Conservation (phyloP, 2,329 filamentous ascomycete genomes). For the Aspergillus ruber region DNA sequence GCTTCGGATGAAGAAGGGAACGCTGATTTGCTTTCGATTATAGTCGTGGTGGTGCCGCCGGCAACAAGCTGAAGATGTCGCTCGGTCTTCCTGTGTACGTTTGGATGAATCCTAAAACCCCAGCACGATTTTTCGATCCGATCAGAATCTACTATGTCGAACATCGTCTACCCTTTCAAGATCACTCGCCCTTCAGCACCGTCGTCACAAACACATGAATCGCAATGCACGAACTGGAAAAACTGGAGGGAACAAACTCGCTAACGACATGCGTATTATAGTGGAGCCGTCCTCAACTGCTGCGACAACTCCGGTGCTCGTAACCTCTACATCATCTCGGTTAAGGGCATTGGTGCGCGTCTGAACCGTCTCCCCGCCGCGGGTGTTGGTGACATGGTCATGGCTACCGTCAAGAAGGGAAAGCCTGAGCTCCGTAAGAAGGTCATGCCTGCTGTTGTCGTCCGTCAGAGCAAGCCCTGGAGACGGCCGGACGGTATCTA, state of each 20-base stretch:
- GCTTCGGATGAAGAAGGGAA: not conserved
- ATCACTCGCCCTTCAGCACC: not conserved
- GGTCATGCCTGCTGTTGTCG: constrained; percentile 99
- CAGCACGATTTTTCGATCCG: not conserved
- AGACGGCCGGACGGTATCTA: constrained; percentile 96
- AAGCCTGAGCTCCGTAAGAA: constrained; percentile 99
- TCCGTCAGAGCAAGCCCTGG: constrained; percentile 99
- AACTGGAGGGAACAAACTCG: constrained; percentile 14
- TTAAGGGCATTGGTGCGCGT: constrained; percentile 96
- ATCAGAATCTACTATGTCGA: constrained; percentile 3
- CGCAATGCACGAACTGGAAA: not conserved
- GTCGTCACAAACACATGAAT: not conserved
- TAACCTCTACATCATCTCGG: constrained; percentile 99
- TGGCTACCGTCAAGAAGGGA: constrained; percentile 99
- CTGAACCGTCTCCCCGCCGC: constrained; percentile 95
- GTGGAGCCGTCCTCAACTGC: constrained; percentile 99
- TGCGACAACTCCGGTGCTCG: constrained; percentile 98
- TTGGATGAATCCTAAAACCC: constrained; percentile 7
- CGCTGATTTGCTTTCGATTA: constrained; percentile 18
- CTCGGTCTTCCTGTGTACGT: constrained; percentile 99
- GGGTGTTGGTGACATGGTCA: constrained; percentile 99
- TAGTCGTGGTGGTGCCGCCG: constrained; percentile 78
- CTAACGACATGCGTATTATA: constrained; percentile 37
- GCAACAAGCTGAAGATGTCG: constrained; percentile 99
- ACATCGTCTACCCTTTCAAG: not conserved